Evolutionary conservation across 2,329 filamentous ascomycete genomes (phyloP).

Genomic region (Annulohypoxylon truncatum): DNA sequence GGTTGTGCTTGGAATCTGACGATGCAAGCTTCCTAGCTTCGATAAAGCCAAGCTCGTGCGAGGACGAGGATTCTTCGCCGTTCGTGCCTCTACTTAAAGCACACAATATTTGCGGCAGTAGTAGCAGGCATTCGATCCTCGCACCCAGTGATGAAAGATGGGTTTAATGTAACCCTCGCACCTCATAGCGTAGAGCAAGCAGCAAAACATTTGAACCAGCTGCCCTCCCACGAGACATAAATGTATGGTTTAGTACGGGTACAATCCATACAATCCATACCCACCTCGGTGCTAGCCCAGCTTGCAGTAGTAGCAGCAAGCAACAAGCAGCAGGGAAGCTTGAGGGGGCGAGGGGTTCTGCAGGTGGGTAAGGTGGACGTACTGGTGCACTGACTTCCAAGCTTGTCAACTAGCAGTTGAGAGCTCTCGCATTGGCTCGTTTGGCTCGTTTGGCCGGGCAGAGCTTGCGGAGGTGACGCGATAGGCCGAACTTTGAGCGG

Average conservation of each 20-base stretch:
- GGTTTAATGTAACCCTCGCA: constrained; percentile 31
- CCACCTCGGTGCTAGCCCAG: background rate
- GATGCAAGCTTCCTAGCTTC: constrained; percentile 36
- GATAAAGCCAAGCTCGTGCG: constrained; percentile 18
- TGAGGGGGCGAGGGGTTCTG: constrained; percentile 42
- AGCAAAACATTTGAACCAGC: constrained; percentile 8
- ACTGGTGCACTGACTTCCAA: constrained; percentile 27
- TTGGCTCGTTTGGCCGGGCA: constrained; percentile 27
- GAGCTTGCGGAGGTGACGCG: constrained; percentile 37
- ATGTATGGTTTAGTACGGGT: constrained; percentile 10
- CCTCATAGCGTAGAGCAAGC: constrained; percentile 21
- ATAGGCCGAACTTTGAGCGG: constrained; percentile 35
- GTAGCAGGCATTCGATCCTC: constrained; percentile 19
- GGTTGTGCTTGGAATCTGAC: constrained; percentile 31
- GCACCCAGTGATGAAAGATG: constrained; percentile 17
- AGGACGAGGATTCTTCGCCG: constrained; percentile 14
- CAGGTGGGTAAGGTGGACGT: constrained; percentile 45
- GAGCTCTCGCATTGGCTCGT: constrained; percentile 40
- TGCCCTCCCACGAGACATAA: constrained; percentile 33
- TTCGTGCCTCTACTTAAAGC: constrained; percentile 21
- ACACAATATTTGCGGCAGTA: constrained; percentile 30
- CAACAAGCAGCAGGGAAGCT: constrained; percentile 32
- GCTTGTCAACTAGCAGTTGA: constrained; percentile 15
- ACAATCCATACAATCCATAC: constrained; percentile 3
- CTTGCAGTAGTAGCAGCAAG: constrained; percentile 26